These are phyloP conservation scores for Babesia ovata DNA, from an alignment of 169 alveolate species.

Conservation along the genomic window DNA sequence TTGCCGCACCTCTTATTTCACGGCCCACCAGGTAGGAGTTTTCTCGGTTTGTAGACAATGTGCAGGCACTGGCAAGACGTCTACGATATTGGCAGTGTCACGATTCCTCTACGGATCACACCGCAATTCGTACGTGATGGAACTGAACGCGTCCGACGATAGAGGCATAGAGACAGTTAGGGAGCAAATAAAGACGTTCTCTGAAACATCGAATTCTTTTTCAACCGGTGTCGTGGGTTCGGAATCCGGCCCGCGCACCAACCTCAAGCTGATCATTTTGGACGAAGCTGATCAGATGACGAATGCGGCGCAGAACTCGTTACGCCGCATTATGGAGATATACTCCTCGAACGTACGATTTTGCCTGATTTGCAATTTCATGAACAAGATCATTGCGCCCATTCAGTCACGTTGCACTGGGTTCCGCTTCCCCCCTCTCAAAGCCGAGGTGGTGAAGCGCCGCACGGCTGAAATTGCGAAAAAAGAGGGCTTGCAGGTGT, in stretches of 20 bases:
- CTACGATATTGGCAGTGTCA: constrained; percentile 92
- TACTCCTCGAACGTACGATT: constrained; percentile 95
- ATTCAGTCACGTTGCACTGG: constrained; percentile 97
- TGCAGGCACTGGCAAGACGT: constrained; percentile 91
- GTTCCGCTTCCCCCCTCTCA: constrained; percentile 91
- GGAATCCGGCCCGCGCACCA: constrained; percentile 64
- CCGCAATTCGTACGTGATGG: constrained; percentile 83
- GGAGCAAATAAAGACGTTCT: constrained; percentile 93
- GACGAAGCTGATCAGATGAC: constrained; percentile 99
- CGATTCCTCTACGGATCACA: constrained; percentile 89
- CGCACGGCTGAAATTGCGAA: constrained; percentile 85
- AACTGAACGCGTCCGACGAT: constrained; percentile 98
- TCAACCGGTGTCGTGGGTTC: constrained; percentile 45
- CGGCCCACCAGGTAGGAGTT: constrained; percentile 94
- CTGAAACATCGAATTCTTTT: constrained; percentile 82
- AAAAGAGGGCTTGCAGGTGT: constrained; percentile 83
- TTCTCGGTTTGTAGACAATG: neutral
- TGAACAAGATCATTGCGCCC: constrained; percentile 95
- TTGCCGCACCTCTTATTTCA: constrained; percentile 93
- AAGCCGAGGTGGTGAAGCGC: constrained; percentile 77
- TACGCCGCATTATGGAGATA: constrained; percentile 97
- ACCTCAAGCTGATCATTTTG: constrained; percentile 89
- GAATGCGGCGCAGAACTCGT: constrained; percentile 95
- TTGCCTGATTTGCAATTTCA: constrained; percentile 96
- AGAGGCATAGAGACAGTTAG: constrained; percentile 98